Evolutionary conservation across 257 asterid species (phyloP).

Genomic region (Forsythia suspensa): DNA sequence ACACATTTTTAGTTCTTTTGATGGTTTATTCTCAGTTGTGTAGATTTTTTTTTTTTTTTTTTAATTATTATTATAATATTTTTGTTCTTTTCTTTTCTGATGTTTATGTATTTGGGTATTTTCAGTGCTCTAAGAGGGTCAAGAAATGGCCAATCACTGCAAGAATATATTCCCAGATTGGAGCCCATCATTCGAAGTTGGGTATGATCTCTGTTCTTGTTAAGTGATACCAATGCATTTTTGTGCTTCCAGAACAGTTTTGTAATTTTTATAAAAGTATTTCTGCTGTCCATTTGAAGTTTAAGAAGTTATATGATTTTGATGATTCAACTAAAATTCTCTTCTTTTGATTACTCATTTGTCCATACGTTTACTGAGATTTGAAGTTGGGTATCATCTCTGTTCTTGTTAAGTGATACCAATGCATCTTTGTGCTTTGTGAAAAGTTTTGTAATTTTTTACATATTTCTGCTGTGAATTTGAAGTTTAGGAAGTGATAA

Average conservation of each 20-base stretch:
- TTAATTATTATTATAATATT: neutral
- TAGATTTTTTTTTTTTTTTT: conserved; percentile 14
- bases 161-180: conserved; percentile 46
- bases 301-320: neutral
- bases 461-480: neutral
- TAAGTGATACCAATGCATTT: neutral
- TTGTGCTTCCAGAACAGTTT: neutral
- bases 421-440: neutral
- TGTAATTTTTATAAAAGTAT: neutral
- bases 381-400: conserved; percentile 54
- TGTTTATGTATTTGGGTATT: neutral
- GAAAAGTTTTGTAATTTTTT: neutral
- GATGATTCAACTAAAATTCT: neutral
- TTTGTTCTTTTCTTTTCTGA: neutral
- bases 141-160: conserved; percentile 35
- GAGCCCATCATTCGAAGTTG: conserved; percentile 59
- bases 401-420: neutral
- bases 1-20: neutral
- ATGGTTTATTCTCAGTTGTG: neutral
- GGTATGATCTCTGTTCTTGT: conserved; percentile 40
- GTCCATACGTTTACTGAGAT: neutral
- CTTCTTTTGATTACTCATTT: neutral
- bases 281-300: neutral
- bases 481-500: conserved; percentile 6
- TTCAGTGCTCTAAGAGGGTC: conserved; percentile 52